Percentiles rank a stretch among this genome's conserved stretches.
These are phyloP conservation scores for Boletus huronensis DNA, from an alignment of 768 basidiomycete species.

Conservation along the genomic window DNA sequence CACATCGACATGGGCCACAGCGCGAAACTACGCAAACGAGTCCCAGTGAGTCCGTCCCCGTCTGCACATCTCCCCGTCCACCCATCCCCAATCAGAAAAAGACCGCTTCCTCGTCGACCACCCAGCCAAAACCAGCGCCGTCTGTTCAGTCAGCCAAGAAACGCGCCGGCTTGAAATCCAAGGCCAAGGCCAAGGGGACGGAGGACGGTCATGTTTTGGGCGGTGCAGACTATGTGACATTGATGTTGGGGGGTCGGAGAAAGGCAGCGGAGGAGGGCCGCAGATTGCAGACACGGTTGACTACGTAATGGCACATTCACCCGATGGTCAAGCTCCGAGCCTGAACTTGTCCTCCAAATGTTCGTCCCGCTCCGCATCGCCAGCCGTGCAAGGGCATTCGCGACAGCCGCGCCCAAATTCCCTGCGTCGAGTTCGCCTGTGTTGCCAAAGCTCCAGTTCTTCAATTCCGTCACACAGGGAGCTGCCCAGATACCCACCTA, in stretches of 20 bases:
- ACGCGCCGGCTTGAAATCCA: slow-evolving; percentile 27
- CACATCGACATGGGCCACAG: slow-evolving; percentile 32
- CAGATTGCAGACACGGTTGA: slow-evolving; percentile 42
- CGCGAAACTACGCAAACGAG: slow-evolving; percentile 35
- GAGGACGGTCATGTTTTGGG: slow-evolving; percentile 51
- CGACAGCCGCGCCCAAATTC: slow-evolving; percentile 12
- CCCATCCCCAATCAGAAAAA: too few species aligned
- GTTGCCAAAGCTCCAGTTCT: slow-evolving; percentile 67
- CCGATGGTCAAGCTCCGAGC: slow-evolving; percentile 21
- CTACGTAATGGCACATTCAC: slow-evolving; percentile 12
- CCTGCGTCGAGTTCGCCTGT: slow-evolving; percentile 56
- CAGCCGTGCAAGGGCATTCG: slow-evolving; percentile 13
- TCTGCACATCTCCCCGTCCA: too few species aligned
- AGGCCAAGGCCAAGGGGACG: slow-evolving; percentile 11
- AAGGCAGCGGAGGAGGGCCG: slow-evolving; percentile 64
- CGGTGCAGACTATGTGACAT: slow-evolving; percentile 71
- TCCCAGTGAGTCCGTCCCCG: slow-evolving; percentile 20
- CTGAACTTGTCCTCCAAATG: slow-evolving; percentile 12
- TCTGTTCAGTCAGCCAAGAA: slow-evolving; percentile 26
- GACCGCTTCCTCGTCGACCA: slow-evolving; percentile 1
- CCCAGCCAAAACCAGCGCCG: slow-evolving; percentile 5
- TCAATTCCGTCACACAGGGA: slow-evolving; percentile 68
- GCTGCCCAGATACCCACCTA: slow-evolving; percentile 77
- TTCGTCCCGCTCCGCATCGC: slow-evolving; percentile 4
- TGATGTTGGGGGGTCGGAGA: slow-evolving; percentile 68